Percentiles rank a stretch among this genome's conserved stretches.
These are phyloP conservation scores for Crucibulum laeve DNA, from an alignment of 768 basidiomycete genomes.

Conservation along the genomic window DNA sequence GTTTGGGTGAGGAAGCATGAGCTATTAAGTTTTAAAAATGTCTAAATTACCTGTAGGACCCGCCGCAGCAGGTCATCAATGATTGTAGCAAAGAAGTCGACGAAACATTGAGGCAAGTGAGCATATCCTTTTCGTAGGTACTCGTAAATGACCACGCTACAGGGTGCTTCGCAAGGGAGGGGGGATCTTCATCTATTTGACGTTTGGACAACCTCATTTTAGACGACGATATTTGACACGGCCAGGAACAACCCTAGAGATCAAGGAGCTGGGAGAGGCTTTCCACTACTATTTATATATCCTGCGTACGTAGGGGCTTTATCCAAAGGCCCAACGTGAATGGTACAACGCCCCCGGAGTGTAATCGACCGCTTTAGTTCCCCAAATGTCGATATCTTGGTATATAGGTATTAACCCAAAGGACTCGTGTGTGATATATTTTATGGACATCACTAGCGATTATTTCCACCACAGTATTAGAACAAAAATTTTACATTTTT, in stretches of 20 bases:
- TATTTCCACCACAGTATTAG: no score
- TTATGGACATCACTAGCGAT: no score
- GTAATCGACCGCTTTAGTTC: background rate
- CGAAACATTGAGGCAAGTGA: slow-evolving; percentile 62
- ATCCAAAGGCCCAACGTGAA: slow-evolving; percentile 1
- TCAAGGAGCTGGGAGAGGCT: slow-evolving; percentile 68
- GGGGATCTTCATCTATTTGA: slow-evolving; percentile 73
- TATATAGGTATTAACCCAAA: no score
- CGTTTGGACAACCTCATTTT: slow-evolving; percentile 90
- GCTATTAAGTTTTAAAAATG: background rate
- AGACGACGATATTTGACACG: slow-evolving; percentile 62
- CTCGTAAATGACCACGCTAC: background rate
- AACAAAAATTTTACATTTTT: slow-evolving; percentile 93
- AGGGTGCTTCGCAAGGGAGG: slow-evolving; percentile 61
- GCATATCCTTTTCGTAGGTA: background rate
- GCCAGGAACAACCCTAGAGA: slow-evolving; percentile 55
- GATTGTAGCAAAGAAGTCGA: slow-evolving; percentile 75
- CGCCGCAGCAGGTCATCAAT: slow-evolving; percentile 62
- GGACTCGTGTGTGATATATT: no score
- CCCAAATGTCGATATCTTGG: no score
- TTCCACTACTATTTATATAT: slow-evolving; percentile 86
- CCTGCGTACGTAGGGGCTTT: slow-evolving; percentile 46
- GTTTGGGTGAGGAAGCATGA: slow-evolving; percentile 57
- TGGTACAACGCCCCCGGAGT: background rate
- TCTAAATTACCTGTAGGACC: slow-evolving; percentile 43